Conservation (phyloP, 345 rosid genomes). For the Clarkia xantiana region DNA sequence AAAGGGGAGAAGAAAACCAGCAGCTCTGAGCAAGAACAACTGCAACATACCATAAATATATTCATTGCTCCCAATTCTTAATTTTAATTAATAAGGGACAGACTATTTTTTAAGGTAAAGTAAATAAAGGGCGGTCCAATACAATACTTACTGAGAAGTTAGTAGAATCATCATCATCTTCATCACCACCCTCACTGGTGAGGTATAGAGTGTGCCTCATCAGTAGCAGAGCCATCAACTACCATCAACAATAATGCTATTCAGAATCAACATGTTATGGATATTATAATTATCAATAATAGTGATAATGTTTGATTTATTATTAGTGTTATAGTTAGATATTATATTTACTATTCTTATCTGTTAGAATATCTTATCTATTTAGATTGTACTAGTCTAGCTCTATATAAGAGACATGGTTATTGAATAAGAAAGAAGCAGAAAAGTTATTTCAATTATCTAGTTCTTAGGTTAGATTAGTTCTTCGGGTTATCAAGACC, state of each 20-base stretch:
- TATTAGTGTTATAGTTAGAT: no score
- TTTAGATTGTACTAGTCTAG: no score
- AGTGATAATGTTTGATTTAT: no score
- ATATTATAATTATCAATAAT: no score
- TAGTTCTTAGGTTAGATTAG: no score
- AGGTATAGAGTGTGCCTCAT: constrained; percentile 77
- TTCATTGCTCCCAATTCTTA: neutral
- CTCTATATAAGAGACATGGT: no score
- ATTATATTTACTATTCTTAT: no score
- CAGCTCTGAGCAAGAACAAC: constrained; percentile 95
- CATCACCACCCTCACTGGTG: constrained; percentile 36
- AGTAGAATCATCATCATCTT: constrained; percentile 66
- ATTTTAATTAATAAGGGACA: neutral
- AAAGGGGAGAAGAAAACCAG: constrained; percentile 90
- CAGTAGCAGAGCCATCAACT: constrained; percentile 91
- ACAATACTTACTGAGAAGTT: constrained; percentile 61
- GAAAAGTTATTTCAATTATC: no score
- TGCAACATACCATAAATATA: constrained; percentile 10
- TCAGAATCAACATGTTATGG: neutral
- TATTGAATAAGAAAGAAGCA: no score
- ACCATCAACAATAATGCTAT: constrained; percentile 9
- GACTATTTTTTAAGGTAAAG: neutral
- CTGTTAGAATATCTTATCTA: no score
- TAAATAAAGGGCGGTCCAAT: neutral
- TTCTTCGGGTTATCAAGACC: no score